Evolutionary conservation across 2,329 filamentous ascomycete genomes (phyloP), one percentile per base, ranked within the genome.

Genomic region (Cordyceps tenuipes): DNA sequence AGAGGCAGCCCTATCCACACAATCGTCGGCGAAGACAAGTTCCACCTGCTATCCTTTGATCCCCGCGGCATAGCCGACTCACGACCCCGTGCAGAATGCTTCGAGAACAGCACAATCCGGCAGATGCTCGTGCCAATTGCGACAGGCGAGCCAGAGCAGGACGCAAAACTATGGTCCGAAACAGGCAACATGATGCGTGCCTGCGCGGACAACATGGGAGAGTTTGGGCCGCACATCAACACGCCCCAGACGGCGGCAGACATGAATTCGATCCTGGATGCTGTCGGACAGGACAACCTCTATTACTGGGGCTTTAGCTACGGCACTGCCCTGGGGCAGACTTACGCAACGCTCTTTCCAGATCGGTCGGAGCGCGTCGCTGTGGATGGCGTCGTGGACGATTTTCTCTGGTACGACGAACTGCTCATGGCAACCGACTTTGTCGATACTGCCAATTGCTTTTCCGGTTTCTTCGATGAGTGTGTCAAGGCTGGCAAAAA

Each of bases 41-140:
- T 58, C 26, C 76, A 81, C 62, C 64, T 81, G 0, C 61, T 81
- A 0, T 72, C 72, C 0, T 81, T 81, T 58, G 78, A 80, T 62
- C 77, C 78, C 0, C 76, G 78, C 6, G 78, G 77, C 3, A 68
- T 80, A 26, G 68, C 68, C 48, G 59, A 59, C 2, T 72, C 71
- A 1, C 57, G 58, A 0, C 71, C 71, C 0, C 59, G 61, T 3
- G 76, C 74, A 0, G 65, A 60, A 3, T 80, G 77, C 65, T 80
- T 75, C 61, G 70, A 72, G 0, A 71, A 68, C 53, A 48, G 6
- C 39, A 65, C 0, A 68, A 70, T 17, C 1, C 71, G 74, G n/a
- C 64, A 54, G 3, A 59, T 67, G 13, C 61, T 71, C 2, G 68
- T 67, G 0, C 53, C 63, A 1, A 65, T 68, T 0, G 54, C 66